phyloP scores from a whole-genome alignment of 108 stramenopile species.

The Bacterosira constricta region DNA sequence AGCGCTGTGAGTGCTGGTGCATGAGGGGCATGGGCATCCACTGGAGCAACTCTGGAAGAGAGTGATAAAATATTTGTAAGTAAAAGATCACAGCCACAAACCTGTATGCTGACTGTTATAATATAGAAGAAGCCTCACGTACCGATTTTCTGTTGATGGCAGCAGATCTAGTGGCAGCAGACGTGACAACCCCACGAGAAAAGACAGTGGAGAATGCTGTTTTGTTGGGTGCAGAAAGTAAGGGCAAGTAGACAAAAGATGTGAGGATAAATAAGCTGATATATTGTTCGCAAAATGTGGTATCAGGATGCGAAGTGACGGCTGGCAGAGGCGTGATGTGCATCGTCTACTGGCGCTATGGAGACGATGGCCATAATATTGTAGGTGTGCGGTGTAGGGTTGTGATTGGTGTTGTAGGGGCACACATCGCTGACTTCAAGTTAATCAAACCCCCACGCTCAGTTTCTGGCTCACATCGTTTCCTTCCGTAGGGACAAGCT shows the following conservation, averaged over 20 bases:
- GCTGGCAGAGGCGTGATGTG: too few species aligned
- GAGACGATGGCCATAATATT: too few species aligned
- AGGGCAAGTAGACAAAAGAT: not conserved
- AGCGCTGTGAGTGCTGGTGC: slow-evolving; percentile 8
- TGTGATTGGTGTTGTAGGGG: too few species aligned
- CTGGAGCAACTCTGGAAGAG: not conserved
- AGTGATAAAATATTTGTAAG: not conserved
- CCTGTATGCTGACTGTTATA: not conserved
- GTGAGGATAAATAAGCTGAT: not conserved
- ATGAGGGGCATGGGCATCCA: slow-evolving; percentile 24
- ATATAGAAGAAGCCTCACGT: not conserved
- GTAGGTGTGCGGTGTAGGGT: too few species aligned
- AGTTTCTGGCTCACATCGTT: too few species aligned
- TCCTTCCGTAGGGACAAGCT: too few species aligned
- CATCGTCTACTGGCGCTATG: too few species aligned
- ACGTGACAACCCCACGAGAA: slow-evolving; percentile 26
- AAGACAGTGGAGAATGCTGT: slow-evolving; percentile 42
- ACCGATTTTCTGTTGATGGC: slow-evolving; percentile 18
- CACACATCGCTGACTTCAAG: too few species aligned
- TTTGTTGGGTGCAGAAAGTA: not conserved
- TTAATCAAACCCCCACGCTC: too few species aligned
- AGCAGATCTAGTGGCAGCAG: slow-evolving; percentile 9
- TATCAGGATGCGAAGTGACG: too few species aligned
- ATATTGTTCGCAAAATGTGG: not conserved
- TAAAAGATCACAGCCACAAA: not conserved